Evolutionary conservation across 345 rosid genomes (phyloP), one percentile per base, ranked within the genome.

Genomic region (Schrenkiella parvula): DNA sequence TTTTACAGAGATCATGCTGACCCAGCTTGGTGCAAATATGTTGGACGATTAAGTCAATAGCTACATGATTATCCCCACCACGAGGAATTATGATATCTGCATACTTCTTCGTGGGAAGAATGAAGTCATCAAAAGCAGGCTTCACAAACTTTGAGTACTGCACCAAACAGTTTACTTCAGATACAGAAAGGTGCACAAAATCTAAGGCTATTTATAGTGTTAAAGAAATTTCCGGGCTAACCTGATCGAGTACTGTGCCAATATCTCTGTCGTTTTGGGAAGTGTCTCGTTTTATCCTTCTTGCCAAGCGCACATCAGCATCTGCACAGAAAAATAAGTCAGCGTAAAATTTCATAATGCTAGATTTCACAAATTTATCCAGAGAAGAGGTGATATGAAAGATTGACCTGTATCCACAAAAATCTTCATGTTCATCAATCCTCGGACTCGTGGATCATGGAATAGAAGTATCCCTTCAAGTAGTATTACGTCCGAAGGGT

Each of bases 121-220:
- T 92, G 74, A 92, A 92, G 78, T 92, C 98, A 76, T 92, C 96
- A 68, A 92, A 92, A 58, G 98, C 98, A 67, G 96, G 92, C 81
- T 92, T 92, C 76, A 92, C 98, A 82, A 89, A 92, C 52, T 88
- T 92, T 52, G 96, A 92, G 83, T 89, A 92, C 98, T 92, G 98
- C 85, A 83, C 68, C 66, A 81, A 44, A 68, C 1, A 10, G 31
- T 41, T 23, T 28, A 18, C 19, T 54, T 68, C 53, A 66, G 50
- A 18, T 3, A 54, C 41, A 25, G 28, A 11, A 26, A 66, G 3
- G 13, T 38, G 18, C 8, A 39, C 17, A 12, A 48, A 48, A 17
- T 9, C 60, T 37, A 18, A 17, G 28, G 26, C 63, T 56, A 32
- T 23, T 21, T 18, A 34, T 12, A 14, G 53, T 43, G 66, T 19